phyloP scores from a whole-genome alignment of 176 grass and related monocot genomes.

The Cenchrus fungigraminus region DNA sequence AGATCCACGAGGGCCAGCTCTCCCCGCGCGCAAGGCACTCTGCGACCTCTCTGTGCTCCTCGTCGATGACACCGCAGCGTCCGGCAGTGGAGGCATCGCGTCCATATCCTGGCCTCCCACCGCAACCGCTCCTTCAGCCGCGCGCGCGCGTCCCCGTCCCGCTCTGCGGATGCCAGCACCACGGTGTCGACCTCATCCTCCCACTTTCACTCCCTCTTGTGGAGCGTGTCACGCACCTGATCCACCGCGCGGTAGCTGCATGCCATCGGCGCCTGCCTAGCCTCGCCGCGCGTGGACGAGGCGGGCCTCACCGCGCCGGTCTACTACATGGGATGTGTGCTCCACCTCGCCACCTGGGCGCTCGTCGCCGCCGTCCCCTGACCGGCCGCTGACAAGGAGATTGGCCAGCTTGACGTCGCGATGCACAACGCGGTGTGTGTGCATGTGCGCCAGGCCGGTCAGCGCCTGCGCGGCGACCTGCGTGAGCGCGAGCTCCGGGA shows the following conservation, averaged over 20 bases:
- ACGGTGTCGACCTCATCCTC: constrained; percentile 26
- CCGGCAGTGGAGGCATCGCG: constrained; percentile 30
- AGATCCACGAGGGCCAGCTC: too few relatives aligned
- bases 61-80: constrained; percentile 66
- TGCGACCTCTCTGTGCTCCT: constrained; percentile 78
- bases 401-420: too few relatives aligned
- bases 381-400: constrained; percentile 28
- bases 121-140: constrained; percentile 97
- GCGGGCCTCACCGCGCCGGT: constrained; percentile 58
- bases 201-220: constrained; percentile 92
- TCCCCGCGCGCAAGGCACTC: background rate
- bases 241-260: constrained; percentile 89
- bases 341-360: constrained; percentile 78
- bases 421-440: too few relatives aligned
- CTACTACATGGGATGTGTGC: constrained; percentile 74
- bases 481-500: too few relatives aligned
- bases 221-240: constrained; percentile 96
- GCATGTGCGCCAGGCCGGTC: too few relatives aligned
- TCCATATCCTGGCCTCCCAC: constrained; percentile 60
- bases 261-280: constrained; percentile 61
- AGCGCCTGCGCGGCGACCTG: too few relatives aligned
- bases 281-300: constrained; percentile 68
- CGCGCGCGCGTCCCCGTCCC: constrained; percentile 44
- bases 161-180: background rate
- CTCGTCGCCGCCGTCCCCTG: constrained; percentile 80